Evolutionary conservation across 164 flowering plant species (phyloP), one percentile per base, ranked within the genome.

Genomic region (Cinnamomum micranthum): DNA sequence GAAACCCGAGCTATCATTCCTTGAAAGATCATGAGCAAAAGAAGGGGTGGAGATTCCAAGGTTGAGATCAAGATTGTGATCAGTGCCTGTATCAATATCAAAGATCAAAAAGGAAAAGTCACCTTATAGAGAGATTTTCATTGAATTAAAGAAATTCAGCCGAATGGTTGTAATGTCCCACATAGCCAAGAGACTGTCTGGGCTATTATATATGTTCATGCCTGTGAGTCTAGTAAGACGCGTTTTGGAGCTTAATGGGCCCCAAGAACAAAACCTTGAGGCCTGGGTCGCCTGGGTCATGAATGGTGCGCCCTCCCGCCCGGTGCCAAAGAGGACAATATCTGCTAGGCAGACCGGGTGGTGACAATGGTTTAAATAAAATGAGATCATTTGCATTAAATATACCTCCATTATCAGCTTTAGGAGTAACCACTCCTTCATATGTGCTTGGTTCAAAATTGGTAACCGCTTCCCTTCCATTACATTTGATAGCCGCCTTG

Each of bases 401-500:
- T 19, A 63, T 82, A 91, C 94, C 92, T 85, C 85, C 88, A 77
- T 63, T 77, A 22, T 72, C 81, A 72, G 78, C 81, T 67, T 80
- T 85, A 25, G 81, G 69, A 22, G 75, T 80, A 73, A 84, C 84
- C 74, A 88, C 88, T 69, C 85, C 90, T 15, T 55, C 60, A 77
- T 93, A 93, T 47, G 88, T 75, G 69, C 92, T 84, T 5, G 90
- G 89, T 82, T 92, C 98, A 76, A 95, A 93, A 81, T 93, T 95
- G 78, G 98, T 93, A 73, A 93, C 92, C 2, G 98, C 97, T 69
- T 92, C 99, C 77, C 89, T 86, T 77, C 99, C 98, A 82, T 87
- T 93, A 70, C 87, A 95, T 81, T 86, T 86, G 82, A 91, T 91
- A 31, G 98, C 99, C 13, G 99, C 98, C 87, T 86, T 87, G 80